phyloP scores from a whole-genome alignment of 768 basidiomycete species.

The Dioszegia crocea region DNA sequence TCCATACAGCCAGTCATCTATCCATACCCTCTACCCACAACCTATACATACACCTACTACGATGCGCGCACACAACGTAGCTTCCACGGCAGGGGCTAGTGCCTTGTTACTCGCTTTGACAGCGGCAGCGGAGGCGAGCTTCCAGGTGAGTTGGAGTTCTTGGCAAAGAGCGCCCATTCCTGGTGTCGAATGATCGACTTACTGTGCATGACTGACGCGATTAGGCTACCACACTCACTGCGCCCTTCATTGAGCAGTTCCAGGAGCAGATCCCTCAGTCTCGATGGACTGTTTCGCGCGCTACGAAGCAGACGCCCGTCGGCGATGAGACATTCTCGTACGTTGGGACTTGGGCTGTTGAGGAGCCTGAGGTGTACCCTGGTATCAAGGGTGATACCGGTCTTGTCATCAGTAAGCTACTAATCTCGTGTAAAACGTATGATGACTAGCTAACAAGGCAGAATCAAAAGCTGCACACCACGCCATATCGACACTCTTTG shows the following conservation, averaged over 20 bases:
- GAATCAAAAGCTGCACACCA: constrained; percentile 96
- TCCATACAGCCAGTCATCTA: background rate
- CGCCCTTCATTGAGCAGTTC: constrained; percentile 95
- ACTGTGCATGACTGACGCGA: too few species aligned
- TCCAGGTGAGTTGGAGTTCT: constrained; percentile 42
- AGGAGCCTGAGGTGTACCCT: constrained; percentile 68
- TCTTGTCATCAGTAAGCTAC: constrained; percentile 59
- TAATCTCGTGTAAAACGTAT: background rate
- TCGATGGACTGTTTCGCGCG: constrained; percentile 94
- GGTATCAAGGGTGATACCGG: constrained; percentile 81
- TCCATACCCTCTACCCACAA: too few species aligned
- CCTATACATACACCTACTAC: constrained; percentile 1
- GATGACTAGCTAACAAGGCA: constrained; percentile 12
- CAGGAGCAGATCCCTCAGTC: constrained; percentile 74
- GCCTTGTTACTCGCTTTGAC: constrained; percentile 31
- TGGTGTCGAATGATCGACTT: too few species aligned
- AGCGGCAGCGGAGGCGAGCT: constrained; percentile 30
- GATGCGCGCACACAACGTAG: constrained; percentile 39
- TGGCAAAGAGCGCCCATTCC: too few species aligned
- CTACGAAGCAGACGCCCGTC: constrained; percentile 95
- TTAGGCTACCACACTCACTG: constrained; percentile 62
- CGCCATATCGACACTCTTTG: constrained; percentile 92
- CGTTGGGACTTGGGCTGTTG: constrained; percentile 95
- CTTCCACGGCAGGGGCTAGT: constrained; percentile 32
- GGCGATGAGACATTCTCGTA: constrained; percentile 95